Evolutionary conservation across 495 filamentous ascomycete genomes (phyloP), one percentile per base, ranked within the genome.

Genomic region (Penicillium goetzii): DNA sequence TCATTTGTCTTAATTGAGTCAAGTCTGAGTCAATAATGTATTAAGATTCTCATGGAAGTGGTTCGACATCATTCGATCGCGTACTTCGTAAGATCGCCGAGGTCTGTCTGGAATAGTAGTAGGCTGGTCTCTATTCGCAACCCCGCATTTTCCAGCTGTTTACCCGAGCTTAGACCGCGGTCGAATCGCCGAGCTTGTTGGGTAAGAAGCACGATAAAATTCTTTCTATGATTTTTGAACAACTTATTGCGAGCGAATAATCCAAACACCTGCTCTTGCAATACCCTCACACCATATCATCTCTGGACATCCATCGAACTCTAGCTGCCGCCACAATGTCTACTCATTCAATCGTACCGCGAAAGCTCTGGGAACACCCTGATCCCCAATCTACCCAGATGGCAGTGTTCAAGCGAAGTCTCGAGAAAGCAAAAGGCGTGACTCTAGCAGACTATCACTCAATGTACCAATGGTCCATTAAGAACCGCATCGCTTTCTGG

Each of bases 401-500:
- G 41, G 43, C 41, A 21, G 28, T 28, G 11, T 62, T 62, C 38
- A 57, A 52, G 43, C 41, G 32, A 38, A 57, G 25, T 10, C 41
- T 62, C 4, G 60, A 62, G 34, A 36, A 58, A 23, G 12, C 19
- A 11, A 62, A 62, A 17, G 41, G 33, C 1, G 43, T 51, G 34
- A 33, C 21, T 0, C 47, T 62, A 5, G 54, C 60, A 2, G 60
- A 62, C 21, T 62, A 62, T 21, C 28, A 62, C 14, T 21, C 53
- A 3, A 30, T 62, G 12, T 62, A 51, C 43, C 40, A 57, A 30
- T 62, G 60, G 60, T 68, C 65, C 12, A 56, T 64, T 26, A 6
- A 58, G 9, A 64, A 68, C 28, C 52, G 61, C 2, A 30, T 61
- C 0, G 47, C 26, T 1, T 68, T 68, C 61, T 68, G 65, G 65